These are phyloP conservation scores for Quercus lobata DNA, from an alignment of 331 rosid genomes.

Conservation along the genomic window DNA sequence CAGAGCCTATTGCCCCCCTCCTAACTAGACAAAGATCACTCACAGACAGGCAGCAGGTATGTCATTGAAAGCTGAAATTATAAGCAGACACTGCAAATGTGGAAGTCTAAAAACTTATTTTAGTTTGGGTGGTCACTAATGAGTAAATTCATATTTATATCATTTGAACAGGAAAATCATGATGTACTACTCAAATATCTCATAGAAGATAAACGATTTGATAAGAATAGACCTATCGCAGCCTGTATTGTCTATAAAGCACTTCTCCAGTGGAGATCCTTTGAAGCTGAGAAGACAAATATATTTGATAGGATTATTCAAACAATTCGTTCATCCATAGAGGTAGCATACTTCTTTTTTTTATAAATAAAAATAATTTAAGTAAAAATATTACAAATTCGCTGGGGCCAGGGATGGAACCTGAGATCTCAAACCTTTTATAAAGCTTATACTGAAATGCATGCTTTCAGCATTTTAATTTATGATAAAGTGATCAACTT, in stretches of 20 bases:
- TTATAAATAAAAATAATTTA: too few relatives aligned
- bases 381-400: too few relatives aligned
- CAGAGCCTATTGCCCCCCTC: constrained; percentile 32
- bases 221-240: constrained; percentile 68
- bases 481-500: not conserved
- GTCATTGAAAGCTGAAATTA: constrained; percentile 15
- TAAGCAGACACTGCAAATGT: constrained; percentile 1
- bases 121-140: not conserved
- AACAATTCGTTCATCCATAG: constrained; percentile 53
- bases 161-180: constrained; percentile 63
- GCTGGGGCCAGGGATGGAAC: too few relatives aligned
- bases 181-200: constrained; percentile 83
- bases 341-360: constrained; percentile 35
- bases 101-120: not conserved
- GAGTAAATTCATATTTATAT: constrained; percentile 12
- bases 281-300: constrained; percentile 79
- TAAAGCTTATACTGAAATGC: not conserved
- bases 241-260: constrained; percentile 72
- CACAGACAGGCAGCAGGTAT: constrained; percentile 85
- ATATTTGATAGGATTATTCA: constrained; percentile 78
- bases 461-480: not conserved
- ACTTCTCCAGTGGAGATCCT: constrained; percentile 89
- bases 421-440: too few relatives aligned
- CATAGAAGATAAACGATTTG: constrained; percentile 61
- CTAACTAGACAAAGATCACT: constrained; percentile 72